Percentiles rank a stretch among this genome's conserved stretches.
phyloP scores from a whole-genome alignment of 208 protist species.

The Angomonas deanei region DNA sequence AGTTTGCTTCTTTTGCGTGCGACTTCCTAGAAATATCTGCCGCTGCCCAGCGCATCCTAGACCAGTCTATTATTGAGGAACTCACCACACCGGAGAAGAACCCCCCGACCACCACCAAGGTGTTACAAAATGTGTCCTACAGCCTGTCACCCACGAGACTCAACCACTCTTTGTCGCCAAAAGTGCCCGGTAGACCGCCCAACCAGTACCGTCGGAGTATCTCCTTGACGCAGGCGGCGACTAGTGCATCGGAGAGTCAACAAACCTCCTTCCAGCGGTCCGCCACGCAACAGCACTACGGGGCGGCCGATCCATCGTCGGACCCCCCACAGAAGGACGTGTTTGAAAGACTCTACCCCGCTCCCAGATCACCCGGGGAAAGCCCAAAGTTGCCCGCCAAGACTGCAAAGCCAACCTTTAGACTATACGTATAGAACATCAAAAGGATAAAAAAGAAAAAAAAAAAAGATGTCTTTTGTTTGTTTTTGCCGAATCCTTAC shows the following conservation, averaged over 20 bases:
- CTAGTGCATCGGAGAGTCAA: no score
- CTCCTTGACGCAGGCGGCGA: background rate
- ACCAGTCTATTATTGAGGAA: conserved; percentile 9
- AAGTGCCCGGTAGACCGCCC: background rate
- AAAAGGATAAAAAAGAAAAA: background rate
- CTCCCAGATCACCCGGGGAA: conserved; percentile 6
- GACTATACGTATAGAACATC: background rate
- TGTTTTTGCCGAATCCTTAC: background rate
- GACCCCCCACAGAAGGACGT: conserved; percentile 4
- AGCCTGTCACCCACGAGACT: background rate
- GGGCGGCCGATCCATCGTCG: background rate
- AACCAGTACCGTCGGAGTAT: background rate
- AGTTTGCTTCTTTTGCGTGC: conserved; percentile 33
- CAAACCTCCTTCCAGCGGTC: background rate
- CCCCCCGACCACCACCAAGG: conserved; percentile 11
- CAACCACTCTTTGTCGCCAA: background rate
- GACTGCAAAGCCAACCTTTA: background rate
- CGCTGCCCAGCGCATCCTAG: conserved; percentile 29
- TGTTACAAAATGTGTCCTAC: background rate
- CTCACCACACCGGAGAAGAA: background rate
- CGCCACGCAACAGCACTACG: background rate
- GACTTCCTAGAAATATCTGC: conserved; percentile 35
- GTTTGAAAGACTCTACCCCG: conserved; percentile 46
- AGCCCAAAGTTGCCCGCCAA: background rate
- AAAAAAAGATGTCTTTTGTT: background rate